Conservation (phyloP, 2,329 filamentous ascomycete genomes). For the Alternaria arborescens region DNA sequence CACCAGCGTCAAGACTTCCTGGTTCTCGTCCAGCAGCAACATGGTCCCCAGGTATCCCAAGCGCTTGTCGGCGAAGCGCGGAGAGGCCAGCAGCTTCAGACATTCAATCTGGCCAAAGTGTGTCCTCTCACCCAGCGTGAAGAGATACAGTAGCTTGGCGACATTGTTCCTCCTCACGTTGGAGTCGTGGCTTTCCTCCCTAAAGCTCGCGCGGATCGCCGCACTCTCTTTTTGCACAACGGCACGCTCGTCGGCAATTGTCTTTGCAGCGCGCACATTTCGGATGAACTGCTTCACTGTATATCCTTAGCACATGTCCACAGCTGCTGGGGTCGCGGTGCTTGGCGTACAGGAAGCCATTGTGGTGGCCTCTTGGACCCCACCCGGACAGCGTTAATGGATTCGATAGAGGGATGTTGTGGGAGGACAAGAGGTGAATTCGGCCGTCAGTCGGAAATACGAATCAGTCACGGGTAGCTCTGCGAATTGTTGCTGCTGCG, state of each 20-base stretch:
- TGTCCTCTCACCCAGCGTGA: conserved; percentile 94
- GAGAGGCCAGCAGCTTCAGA: conserved; percentile 93
- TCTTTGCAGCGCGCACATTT: conserved; percentile 98
- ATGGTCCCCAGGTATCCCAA: conserved; percentile 96
- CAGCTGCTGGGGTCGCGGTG: conserved; percentile 28
- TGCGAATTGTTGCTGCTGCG: conserved; percentile 20
- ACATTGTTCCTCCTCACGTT: conserved; percentile 97
- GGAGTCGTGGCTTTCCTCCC: conserved; percentile 94
- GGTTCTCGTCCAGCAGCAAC: conserved; percentile 95
- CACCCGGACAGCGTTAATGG: conserved; percentile 47
- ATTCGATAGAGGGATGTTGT: conserved; percentile 20
- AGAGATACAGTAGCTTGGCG: conserved; percentile 96
- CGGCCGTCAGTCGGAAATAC: neutral
- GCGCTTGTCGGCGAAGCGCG: conserved; percentile 96
- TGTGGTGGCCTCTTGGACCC: conserved; percentile 60
- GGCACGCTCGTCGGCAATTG: conserved; percentile 96
- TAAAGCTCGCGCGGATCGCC: conserved; percentile 94
- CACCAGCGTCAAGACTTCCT: conserved; percentile 95
- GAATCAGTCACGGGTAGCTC: conserved; percentile 10
- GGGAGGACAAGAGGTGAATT: conserved; percentile 4
- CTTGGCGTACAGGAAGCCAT: conserved; percentile 66
- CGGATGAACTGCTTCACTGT: conserved; percentile 99
- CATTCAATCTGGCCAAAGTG: conserved; percentile 99
- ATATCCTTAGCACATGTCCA: conserved; percentile 40
- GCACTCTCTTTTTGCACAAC: conserved; percentile 99